These are phyloP conservation scores for Hyphopichia pseudoburtonii DNA, from an alignment of 1,139 yeast genomes.

Conservation along the genomic window DNA sequence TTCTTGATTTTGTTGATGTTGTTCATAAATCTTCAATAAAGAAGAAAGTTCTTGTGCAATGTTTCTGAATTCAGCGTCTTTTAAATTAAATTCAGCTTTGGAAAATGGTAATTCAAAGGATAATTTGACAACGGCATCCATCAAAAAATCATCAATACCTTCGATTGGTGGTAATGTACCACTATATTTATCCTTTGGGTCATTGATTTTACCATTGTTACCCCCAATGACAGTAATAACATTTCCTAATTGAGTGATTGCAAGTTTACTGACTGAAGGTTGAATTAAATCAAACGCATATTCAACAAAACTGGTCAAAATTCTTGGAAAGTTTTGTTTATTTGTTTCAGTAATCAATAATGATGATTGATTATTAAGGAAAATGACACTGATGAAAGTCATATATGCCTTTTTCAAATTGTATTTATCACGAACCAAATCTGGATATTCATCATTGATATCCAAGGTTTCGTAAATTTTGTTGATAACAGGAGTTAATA, in stretches of 20 bases:
- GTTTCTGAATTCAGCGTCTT: constrained; percentile 77
- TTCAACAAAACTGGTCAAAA: constrained; percentile 65
- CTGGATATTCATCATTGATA: constrained; percentile 31
- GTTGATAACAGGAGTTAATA: constrained; percentile 70
- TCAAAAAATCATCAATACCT: constrained; percentile 68
- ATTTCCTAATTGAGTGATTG: constrained; percentile 68
- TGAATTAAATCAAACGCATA: constrained; percentile 62
- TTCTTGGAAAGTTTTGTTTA: constrained; percentile 57
- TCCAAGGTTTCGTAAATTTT: constrained; percentile 61
- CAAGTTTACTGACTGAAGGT: constrained; percentile 59
- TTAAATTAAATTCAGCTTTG: constrained; percentile 59
- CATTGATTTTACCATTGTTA: constrained; percentile 60
- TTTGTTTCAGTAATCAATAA: constrained; percentile 70
- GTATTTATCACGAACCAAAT: constrained; percentile 58
- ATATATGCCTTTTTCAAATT: constrained; percentile 69
- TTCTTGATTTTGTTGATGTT: constrained; percentile 30
- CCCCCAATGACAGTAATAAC: constrained; percentile 66
- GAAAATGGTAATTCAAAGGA: constrained; percentile 81
- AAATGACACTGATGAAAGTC: constrained; percentile 64
- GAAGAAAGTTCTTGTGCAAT: constrained; percentile 75
- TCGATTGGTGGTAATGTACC: constrained; percentile 57
- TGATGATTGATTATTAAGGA: constrained; percentile 78
- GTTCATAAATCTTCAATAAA: constrained; percentile 64
- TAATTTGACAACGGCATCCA: constrained; percentile 66
- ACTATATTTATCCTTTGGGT: constrained; percentile 53